phyloP scores from a whole-genome alignment of 805 yeast genomes.

The Cyberlindnera japonica region DNA sequence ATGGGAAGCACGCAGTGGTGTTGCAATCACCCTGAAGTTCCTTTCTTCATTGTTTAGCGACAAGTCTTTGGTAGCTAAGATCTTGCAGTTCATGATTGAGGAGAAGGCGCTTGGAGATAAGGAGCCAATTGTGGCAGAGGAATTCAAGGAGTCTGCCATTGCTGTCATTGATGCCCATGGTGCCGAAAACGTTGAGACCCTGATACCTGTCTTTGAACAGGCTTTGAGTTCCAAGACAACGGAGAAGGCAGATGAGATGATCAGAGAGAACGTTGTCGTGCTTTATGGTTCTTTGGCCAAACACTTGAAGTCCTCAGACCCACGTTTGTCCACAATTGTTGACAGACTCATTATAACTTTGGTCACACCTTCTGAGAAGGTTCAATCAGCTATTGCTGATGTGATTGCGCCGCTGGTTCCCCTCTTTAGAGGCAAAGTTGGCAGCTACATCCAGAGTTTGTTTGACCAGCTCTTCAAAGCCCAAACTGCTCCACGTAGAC shows the following conservation, averaged over 20 bases:
- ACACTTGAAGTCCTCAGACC: constrained; percentile 66
- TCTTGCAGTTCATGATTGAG: constrained; percentile 62
- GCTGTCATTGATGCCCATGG: constrained; percentile 68
- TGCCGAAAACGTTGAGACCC: constrained; percentile 56
- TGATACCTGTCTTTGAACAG: constrained; percentile 78
- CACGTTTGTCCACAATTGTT: constrained; percentile 61
- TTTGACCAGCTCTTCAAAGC: constrained; percentile 58
- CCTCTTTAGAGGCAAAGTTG: constrained; percentile 47
- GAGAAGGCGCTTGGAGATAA: constrained; percentile 71
- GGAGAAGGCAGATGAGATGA: constrained; percentile 50
- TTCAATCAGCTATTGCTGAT: constrained; percentile 82
- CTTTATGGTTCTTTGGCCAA: constrained; percentile 89
- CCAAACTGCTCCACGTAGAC: constrained; percentile 44
- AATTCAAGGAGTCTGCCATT: constrained; percentile 86
- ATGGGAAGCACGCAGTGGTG: constrained; percentile 84
- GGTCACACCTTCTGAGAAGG: constrained; percentile 84
- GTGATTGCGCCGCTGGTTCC: constrained; percentile 82
- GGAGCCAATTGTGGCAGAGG: constrained; percentile 69
- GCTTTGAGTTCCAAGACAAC: constrained; percentile 50
- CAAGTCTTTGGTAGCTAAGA: constrained; percentile 40
- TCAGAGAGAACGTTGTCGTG: constrained; percentile 78
- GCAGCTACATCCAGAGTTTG: constrained; percentile 52
- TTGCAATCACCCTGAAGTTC: constrained; percentile 63
- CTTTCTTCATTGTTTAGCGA: constrained; percentile 42
- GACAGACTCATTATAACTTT: constrained; percentile 69